Base-by-base conservation (phyloP, 1,284 basidiomycete genomes). In the Cryptococcus maquisensis region DNA sequence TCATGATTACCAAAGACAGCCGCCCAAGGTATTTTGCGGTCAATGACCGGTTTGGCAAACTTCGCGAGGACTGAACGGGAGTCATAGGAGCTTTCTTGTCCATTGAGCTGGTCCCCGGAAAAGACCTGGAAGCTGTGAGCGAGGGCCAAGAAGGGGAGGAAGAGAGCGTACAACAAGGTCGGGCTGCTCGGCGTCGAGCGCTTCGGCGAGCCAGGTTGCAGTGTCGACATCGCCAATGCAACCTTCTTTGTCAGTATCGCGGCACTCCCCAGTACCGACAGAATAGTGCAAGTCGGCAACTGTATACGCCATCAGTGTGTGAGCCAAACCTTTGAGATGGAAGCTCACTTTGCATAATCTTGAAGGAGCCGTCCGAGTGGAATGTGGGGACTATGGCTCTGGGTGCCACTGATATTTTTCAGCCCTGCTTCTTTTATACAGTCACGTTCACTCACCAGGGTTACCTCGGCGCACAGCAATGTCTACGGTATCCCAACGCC, bases 1-100 rank as follows among this genome's bases (percentile, higher is more conserved):
- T 95, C 92, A 70, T 97, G 94, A 67, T 98, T 97, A 66, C 72
- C 90, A 69, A 96, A 90, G 5, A 97, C 82, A 0, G 86, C 87
- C 3, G 89, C 84, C 90, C 92, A 98, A 0, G 92, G 87, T 32
- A 96, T 87, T 45, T 81, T 75, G 23, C 86, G 82, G 13, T 85
- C 81, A 10, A 87, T 87, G 4, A 90, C 86, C 0, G 84, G 84
- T 18, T 79, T 80, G 0, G 90, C 85, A 66, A 93, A 94, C 73
- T 95, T 95, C 3, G 92, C 86, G 4, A 97, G 78, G 2, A 94
- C 87, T 3, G 86, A 87, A 61, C 85, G 83, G 3, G 86, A 80
- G 62, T 96, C 91, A 87, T 92, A 97, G 0, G 86, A 85, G 0
- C 88, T 90, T 1, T 82, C 81, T 71, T 97, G 92, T 0, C 90